Evolutionary conservation across 441 rosid species (phyloP).

Genomic region (Corymbia calophylla): DNA sequence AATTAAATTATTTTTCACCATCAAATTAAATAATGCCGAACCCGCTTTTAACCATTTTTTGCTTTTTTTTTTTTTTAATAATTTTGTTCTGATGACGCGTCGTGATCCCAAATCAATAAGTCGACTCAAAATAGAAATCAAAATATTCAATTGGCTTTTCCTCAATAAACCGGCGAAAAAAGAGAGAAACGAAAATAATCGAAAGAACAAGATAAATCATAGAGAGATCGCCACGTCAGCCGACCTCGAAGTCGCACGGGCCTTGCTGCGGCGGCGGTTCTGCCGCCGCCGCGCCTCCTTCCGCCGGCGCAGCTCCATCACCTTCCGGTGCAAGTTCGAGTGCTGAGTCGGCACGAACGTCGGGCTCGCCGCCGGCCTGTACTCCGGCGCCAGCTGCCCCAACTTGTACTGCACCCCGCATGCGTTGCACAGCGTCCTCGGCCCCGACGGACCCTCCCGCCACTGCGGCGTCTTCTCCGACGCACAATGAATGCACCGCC

Average conservation of each 20-base stretch:
- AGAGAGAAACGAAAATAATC: background rate
- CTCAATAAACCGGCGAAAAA: background rate
- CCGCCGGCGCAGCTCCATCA: constrained; percentile 38
- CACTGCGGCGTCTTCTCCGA: constrained; percentile 53
- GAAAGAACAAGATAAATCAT: background rate
- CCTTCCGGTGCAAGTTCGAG: constrained; percentile 59
- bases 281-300: background rate
- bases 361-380: constrained; percentile 52
- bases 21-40: background rate
- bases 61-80: no score
- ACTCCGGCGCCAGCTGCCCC: constrained; percentile 46
- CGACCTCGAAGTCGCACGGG: background rate
- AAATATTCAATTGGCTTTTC: background rate
- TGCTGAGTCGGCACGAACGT: constrained; percentile 47
- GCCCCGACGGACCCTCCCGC: constrained; percentile 49
- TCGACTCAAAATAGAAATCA: background rate
- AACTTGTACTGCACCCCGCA: constrained; percentile 56
- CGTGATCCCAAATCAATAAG: background rate
- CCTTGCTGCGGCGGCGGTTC: background rate
- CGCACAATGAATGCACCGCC: constrained; percentile 44
- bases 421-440: constrained; percentile 43
- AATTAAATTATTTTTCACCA: background rate
- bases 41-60: background rate
- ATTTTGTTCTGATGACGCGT: background rate
- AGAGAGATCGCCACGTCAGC: background rate